Evolutionary conservation across 768 basidiomycete genomes (phyloP), one percentile per base, ranked within the genome.

Genomic region (Mycena alexandri): DNA sequence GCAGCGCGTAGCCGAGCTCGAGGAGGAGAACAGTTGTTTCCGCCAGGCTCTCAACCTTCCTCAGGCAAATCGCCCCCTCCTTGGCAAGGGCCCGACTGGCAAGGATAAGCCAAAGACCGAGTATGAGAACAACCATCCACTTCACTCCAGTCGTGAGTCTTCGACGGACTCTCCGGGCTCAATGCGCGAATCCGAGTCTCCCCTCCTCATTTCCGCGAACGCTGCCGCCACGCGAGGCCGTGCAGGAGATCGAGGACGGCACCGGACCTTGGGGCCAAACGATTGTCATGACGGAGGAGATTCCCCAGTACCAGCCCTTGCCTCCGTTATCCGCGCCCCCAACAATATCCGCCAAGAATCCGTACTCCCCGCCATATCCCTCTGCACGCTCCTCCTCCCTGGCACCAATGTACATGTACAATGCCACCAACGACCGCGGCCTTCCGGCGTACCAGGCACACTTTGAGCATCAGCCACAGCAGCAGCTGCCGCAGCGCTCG

Each of bases 81-180:
- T 95, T 55, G 94, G 93, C 50, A 93, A 89, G 80, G 93, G 93
- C 52, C 94, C 93, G 29, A 95, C 93, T 0, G 93, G 93, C 38
- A 93, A 94, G 78, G 93, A 95, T 77, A 94, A 89, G 74, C 90
- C 91, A 55, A 93, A 84, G 72, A 57, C 76, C 9, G 43, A 19
- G 11, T 79, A 80, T n/a, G 86, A 88, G 56, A 19, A 73, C 19
- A 71, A 75, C 29, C 73, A 78, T 43, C 73, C 73, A 38, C 75
- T 84, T 19, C 73, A 77, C 33, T 81, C 83, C 2, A 81, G 80
- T 56, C 81, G 80, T 44, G 84, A 80, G 29, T 84, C 85, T 0
- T 86, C 85, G 9, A 76, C 74, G 5, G 82, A 81, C 22, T 86
- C 85, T 2, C 82, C 86, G 5, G 75, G 75, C 5, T 86, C 89